phyloP scores from a whole-genome alignment of 768 basidiomycete genomes.

The Termitomyces sp. region DNA sequence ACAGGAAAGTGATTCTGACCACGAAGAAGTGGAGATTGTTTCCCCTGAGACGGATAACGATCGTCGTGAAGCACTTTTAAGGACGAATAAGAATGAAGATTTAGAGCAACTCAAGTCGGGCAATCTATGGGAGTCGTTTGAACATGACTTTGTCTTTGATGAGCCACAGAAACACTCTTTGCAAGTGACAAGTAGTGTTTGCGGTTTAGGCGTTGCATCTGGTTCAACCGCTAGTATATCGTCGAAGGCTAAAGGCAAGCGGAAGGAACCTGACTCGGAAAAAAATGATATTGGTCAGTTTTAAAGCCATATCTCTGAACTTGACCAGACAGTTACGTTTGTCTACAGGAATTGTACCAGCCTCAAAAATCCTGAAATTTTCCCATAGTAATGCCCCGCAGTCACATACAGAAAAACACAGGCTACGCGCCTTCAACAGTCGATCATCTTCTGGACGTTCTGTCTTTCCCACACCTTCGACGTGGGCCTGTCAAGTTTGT shows the following conservation, averaged over 20 bases:
- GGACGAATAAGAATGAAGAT: constrained; percentile 38
- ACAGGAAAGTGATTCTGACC: constrained; percentile 21
- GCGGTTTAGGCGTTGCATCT: not conserved
- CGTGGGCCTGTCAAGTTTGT: constrained; percentile 56
- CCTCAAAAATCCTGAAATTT: constrained; percentile 2
- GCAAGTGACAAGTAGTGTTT: constrained; percentile 14
- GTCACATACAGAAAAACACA: not conserved
- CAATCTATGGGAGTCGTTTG: constrained; percentile 37
- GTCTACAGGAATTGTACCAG: constrained; percentile 2
- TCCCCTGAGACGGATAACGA: constrained; percentile 37
- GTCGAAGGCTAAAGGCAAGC: constrained; percentile 5
- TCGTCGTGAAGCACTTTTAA: constrained; percentile 47
- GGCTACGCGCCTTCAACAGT: not conserved
- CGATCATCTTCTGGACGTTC: not conserved
- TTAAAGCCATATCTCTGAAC: not conserved
- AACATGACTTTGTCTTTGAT: constrained; percentile 45
- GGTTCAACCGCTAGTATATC: not conserved
- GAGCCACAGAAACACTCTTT: constrained; percentile 2
- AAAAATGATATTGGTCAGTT: constrained; percentile 6
- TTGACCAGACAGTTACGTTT: not conserved
- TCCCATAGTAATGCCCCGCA: not conserved
- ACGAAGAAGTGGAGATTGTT: constrained; percentile 26
- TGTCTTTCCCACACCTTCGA: not conserved
- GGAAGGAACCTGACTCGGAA: constrained; percentile 4
- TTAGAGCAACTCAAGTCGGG: constrained; percentile 34